Evolutionary conservation across 306 rosid species (phyloP), one percentile per base, ranked within the genome.

Genomic region (Castanospermum australe): DNA sequence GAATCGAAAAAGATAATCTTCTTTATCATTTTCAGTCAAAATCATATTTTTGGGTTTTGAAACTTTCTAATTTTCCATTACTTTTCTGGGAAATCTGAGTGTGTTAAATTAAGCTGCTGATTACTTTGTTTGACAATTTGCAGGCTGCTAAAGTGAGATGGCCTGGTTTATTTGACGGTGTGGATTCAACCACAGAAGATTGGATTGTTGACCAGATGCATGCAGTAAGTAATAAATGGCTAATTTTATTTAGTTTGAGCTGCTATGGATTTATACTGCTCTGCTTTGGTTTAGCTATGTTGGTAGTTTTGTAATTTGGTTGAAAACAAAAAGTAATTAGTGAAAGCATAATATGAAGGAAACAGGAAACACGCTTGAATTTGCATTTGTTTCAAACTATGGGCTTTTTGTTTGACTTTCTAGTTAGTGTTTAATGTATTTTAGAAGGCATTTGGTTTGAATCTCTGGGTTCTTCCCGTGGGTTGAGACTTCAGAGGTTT

Each of bases 81-180:
- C 13, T 73, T 70, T 24, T 56, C 9, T 50, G 45, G 38, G 60
- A 33, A 57, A 50, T 76, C 66, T 18, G 28, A 24, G 22, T 38
- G 45, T 33, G 24, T 10, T 39, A 10, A 57, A 25, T 74, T n/a
- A 11, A 20, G 72, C 24, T 73, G 54, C 39, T 80, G 69, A 9
- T 35, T 25, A 2, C 1, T 67, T 80, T 84, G 78, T 66, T 71
- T 81, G 71, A 54, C 2, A 41, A 76, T 42, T 77, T 60, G 61
- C 81, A 92, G 99, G 99, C 99, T 76, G 97, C 97, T 18, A 90
- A 88, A 84, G 79, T 87, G 75, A 88, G 95, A 83, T 89, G 97
- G 97, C 95, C 95, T 18, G 79, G 32, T 67, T 77, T 94, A 50
- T 92, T 92, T 81, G 86, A 84, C 63, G 84, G 84, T 3, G 97